Conservation (phyloP, 441 rosid species). For the Omphalea diandra region DNA sequence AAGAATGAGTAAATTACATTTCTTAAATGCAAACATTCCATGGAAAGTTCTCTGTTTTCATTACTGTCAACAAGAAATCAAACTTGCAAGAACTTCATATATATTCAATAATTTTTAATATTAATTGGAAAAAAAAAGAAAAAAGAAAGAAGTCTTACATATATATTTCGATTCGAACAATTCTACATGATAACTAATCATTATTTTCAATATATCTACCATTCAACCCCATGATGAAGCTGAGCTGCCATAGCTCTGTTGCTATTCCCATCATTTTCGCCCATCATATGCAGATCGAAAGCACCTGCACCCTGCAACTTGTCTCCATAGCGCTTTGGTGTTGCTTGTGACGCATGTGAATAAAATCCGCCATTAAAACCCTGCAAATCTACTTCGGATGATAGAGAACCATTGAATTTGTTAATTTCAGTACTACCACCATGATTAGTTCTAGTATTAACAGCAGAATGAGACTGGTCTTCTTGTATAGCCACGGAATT, state of each 20-base stretch:
- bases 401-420: not conserved
- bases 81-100: not conserved
- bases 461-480: constrained; percentile 8
- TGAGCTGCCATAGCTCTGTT: constrained; percentile 5
- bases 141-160: not conserved
- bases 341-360: constrained; percentile 28
- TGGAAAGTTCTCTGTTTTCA: too few species aligned
- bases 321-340: constrained; percentile 1
- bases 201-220: not conserved
- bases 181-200: not conserved
- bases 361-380: constrained; percentile 28
- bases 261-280: constrained; percentile 1
- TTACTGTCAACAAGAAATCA: not conserved
- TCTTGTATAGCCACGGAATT: constrained; percentile 53
- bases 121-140: not conserved
- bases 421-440: not conserved
- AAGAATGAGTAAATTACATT: too few species aligned
- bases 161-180: too few species aligned
- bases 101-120: too few species aligned
- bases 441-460: not conserved
- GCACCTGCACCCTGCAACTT: not conserved
- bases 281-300: not conserved
- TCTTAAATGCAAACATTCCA: too few species aligned
- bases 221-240: constrained; percentile 15
- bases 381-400: constrained; percentile 13